Conservation (phyloP, 768 basidiomycete genomes). For the Termitomyces bulborhizus region DNA sequence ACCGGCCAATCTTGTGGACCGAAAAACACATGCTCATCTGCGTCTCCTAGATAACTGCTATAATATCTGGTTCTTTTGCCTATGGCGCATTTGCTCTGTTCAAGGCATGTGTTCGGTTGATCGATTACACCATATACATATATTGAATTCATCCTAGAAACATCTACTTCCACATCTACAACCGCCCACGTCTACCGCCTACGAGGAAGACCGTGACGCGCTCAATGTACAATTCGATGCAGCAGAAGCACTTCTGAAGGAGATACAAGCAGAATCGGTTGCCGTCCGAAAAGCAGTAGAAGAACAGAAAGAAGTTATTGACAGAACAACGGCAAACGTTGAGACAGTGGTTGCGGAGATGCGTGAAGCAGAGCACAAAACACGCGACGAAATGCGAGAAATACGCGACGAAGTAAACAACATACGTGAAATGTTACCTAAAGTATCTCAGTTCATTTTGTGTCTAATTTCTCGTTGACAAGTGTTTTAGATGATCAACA, state of each 20-base stretch:
- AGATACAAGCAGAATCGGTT: conserved; percentile 72
- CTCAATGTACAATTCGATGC: conserved; percentile 88
- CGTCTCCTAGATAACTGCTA: conserved; percentile 73
- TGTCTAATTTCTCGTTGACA: conserved; percentile 1
- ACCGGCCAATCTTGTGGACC: conserved; percentile 20
- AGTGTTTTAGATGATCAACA: conserved; percentile 81
- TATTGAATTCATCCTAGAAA: conserved; percentile 50
- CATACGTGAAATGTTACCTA: conserved; percentile 88
- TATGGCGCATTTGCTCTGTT: conserved; percentile 80
- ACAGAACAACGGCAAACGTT: conserved; percentile 67
- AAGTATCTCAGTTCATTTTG: conserved; percentile 44
- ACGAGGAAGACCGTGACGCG: conserved; percentile 82
- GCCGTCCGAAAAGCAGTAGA: conserved; percentile 70
- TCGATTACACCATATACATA: not conserved
- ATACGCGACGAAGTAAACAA: conserved; percentile 88
- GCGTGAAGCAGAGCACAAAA: conserved; percentile 70
- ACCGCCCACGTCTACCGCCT: conserved; percentile 83
- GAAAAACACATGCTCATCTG: conserved; percentile 19
- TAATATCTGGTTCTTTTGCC: conserved; percentile 79
- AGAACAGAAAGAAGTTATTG: conserved; percentile 68
- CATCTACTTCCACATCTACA: conserved; percentile 86
- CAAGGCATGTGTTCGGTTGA: conserved; percentile 39
- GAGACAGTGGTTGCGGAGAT: conserved; percentile 68
- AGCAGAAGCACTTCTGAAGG: conserved; percentile 72
- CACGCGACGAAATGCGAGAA: conserved; percentile 85